These are phyloP conservation scores for Chlamydomonas reinhardtii DNA, from an alignment of 163 green algal genomes.

Conservation along the genomic window DNA sequence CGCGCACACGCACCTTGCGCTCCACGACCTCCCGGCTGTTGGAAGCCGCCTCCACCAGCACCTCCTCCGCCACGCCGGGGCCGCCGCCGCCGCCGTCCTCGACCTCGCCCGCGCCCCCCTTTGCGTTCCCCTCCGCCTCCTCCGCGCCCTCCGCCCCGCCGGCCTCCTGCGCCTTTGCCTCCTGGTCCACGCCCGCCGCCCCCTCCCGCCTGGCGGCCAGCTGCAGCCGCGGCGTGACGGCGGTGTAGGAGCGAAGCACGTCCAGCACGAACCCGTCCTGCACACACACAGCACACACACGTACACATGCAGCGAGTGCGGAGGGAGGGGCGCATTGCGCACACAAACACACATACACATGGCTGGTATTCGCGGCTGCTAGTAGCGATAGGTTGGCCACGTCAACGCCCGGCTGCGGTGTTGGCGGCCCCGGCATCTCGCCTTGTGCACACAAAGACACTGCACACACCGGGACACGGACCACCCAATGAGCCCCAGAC, in stretches of 20 bases:
- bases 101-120: neutral
- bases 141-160: neutral
- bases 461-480: too few relatives aligned
- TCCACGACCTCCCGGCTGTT: slow-evolving; percentile 58
- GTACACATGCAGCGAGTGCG: too few relatives aligned
- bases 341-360: too few relatives aligned
- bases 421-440: too few relatives aligned
- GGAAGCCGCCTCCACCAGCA: slow-evolving; percentile 58
- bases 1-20: slow-evolving; percentile 30
- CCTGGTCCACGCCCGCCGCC: neutral
- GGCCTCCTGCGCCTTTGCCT: slow-evolving; percentile 2
- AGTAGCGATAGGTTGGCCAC: too few relatives aligned
- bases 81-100: neutral
- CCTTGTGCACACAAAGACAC: too few relatives aligned
- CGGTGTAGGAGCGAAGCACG: slow-evolving; percentile 50
- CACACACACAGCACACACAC: too few relatives aligned
- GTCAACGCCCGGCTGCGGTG: too few relatives aligned
- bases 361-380: too few relatives aligned
- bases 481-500: too few relatives aligned
- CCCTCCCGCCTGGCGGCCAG: slow-evolving; percentile 43
- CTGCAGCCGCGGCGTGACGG: slow-evolving; percentile 53
- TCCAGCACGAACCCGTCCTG: slow-evolving; percentile 59
- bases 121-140: neutral
- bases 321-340: too few relatives aligned
- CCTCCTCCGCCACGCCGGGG: slow-evolving; percentile 14